Evolutionary conservation across 768 basidiomycete species (phyloP), one percentile per base, ranked within the genome.

Genomic region (Lanmaoa rubissima): DNA sequence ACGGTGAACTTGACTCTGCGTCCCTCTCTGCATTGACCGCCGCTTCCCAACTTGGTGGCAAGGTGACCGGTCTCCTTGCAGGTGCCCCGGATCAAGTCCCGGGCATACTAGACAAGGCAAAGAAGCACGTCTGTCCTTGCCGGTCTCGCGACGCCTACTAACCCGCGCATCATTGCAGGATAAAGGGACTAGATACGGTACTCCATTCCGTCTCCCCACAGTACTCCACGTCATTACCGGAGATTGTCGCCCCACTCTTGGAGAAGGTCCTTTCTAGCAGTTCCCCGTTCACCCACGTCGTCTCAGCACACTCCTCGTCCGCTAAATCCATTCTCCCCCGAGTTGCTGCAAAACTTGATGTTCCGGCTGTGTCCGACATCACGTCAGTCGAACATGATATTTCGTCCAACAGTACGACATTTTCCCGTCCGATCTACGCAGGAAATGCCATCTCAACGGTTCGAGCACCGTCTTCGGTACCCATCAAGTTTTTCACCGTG

Each of bases 361-460:
- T 88, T 21, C 92, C 94, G 8, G 92, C 93, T 58, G 82, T 97
- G 58, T 94, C 94, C 35, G 95, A 98, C 73, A 83, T 98, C 64
- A 90, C 87, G 35, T 88, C 88, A 14, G 77, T 98, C 61, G 79
- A 86, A 40, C 86, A 92, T 69, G 88, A 92, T 65, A 53, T 73
- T 31, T 72, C 86, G 4, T 83, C 85, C 35, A 87, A 88, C 61
- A 81, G 79, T 64, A 93, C 92, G 39, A 92, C 86, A 1, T 98
- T 95, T 71, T 86, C 90, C 5, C 90, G 96, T 26, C 94, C 93
- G 28, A 97, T 98, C 65, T 98, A 99, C 65, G 97, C 97, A 24
- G 97, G 97, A 48, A 98, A 98, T 68, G 97, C 97, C 44, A 93
- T 98, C 54, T 83, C 94, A 26, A 96, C 94, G 42, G 87, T 99